Evolutionary conservation across 2,329 filamentous ascomycete species (phyloP), one percentile per base, ranked within the genome.

Genomic region (Scedosporium dehoogii): DNA sequence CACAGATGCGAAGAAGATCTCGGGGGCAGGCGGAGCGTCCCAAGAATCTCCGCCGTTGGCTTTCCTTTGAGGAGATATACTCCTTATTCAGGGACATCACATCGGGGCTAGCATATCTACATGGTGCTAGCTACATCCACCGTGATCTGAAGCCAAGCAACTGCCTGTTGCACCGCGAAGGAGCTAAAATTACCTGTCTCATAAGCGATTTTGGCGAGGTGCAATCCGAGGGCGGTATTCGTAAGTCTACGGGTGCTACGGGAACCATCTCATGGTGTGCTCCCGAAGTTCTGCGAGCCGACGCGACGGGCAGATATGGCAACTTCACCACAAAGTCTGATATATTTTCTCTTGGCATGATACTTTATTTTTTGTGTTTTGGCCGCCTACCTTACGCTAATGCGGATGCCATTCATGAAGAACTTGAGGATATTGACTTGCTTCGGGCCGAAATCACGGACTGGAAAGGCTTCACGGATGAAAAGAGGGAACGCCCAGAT

Each of bases 161-260:
- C 69, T 99, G 96, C 69, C 81, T 99, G 3, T 77, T 99, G 1
- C 92, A 97, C 70, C 83, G 83, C 38, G 89, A 87, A 64, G 88
- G 87, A 25, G 82, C 82, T 58, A 87, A 86, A 48, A 78, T 92
- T 10, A 84, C 83, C 60, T 96, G 96, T 57, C 79, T 99, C 16
- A 96, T 99, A 63, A 97, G 93, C 72, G 94, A 99, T 72, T 99
- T 99, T 76, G 94, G 96, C 48, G 94, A 99, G 73, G 93, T 97
- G 0, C 96, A 99, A 72, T 83, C 87, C 1, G 90, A 92, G 67
- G 89, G 93, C 69, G 84, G 85, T 0, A 85, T 86, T 16, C 86
- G 94, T n/a, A 90, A 89, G 63, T 96, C 92, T 0, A 96, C 92
- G 0, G 94, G 94, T 1, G 89, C 92, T 0, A 99, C 94, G 0